A percentile compares a stretch with the other conserved stretches of the same genome.
phyloP scores from a whole-genome alignment of 139 green algal genomes.

The Tetraselmis chui region DNA sequence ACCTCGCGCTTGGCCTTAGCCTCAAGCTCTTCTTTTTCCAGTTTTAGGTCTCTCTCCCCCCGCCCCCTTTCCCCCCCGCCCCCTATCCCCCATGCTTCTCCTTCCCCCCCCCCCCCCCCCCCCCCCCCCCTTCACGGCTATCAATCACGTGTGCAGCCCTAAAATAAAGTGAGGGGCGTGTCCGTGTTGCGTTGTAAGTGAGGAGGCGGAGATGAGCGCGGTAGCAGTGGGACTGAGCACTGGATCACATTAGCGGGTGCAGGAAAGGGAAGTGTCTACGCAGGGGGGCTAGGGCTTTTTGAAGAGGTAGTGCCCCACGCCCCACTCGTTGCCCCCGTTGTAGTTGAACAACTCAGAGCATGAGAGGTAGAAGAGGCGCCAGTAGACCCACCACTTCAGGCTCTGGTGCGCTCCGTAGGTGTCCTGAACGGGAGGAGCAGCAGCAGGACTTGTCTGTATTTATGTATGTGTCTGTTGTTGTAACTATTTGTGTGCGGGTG shows the following conservation, averaged over 20 bases:
- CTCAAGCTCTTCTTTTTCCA: slow-evolving; percentile 80
- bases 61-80: no score
- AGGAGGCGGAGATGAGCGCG: no score
- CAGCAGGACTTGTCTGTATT: no score
- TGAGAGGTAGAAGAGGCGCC: slow-evolving; percentile 85
- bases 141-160: no score
- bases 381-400: slow-evolving; percentile 61
- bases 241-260: no score
- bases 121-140: no score
- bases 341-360: slow-evolving; percentile 87
- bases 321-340: slow-evolving; percentile 77
- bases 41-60: slow-evolving; percentile 26
- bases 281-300: slow-evolving; percentile 32
- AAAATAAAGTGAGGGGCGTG: no score
- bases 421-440: slow-evolving; percentile 24
- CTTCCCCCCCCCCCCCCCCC: neutral
- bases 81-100: neutral
- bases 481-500: no score
- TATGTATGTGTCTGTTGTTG: no score
- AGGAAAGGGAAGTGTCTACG: no score
- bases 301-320: slow-evolving; percentile 71
- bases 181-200: no score
- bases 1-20: slow-evolving; percentile 59
- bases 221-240: no score
- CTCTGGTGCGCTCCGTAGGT: slow-evolving; percentile 55